Conservation (phyloP, 139 green algal genomes). For the Chlorella sorokiniana region DNA sequence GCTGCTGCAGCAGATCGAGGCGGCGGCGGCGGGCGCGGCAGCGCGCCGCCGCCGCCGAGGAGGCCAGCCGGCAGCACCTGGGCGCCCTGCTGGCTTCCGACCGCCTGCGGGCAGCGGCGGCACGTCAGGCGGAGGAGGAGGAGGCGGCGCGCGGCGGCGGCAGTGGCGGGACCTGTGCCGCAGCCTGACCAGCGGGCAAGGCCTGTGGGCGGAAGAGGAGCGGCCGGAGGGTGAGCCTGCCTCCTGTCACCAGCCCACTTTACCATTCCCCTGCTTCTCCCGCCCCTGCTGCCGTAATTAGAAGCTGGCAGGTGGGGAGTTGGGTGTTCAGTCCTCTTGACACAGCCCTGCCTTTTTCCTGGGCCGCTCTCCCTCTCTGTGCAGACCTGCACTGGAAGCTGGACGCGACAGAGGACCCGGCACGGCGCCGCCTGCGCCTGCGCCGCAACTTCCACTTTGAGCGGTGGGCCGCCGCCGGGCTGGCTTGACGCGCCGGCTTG, state of each 20-base stretch:
- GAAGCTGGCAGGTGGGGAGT: too few relatives aligned
- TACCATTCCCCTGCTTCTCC: background rate
- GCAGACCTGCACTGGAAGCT: conserved; percentile 51
- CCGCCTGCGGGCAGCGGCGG: conserved; percentile 3
- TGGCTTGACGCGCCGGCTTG: too few relatives aligned
- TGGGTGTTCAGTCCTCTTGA: background rate
- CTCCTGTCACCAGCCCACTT: background rate
- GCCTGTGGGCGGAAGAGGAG: conserved; percentile 49
- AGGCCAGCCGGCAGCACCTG: background rate
- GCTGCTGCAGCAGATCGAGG: background rate
- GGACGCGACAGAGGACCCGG: conserved; percentile 48
- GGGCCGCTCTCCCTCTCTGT: background rate
- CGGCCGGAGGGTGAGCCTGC: background rate
- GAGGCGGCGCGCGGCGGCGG: conserved; percentile 9
- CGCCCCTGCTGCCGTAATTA: too few relatives aligned
- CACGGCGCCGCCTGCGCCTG: conserved; percentile 46
- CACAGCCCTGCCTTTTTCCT: background rate
- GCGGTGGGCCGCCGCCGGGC: background rate
- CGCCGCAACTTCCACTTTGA: conserved; percentile 55
- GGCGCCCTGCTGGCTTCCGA: background rate
- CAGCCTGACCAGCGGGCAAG: conserved; percentile 36
- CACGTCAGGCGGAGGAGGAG: conserved; percentile 37
- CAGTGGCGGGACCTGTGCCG: conserved; percentile 46
- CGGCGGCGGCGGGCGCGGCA: background rate
- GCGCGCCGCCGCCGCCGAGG: background rate